Percentiles rank a stretch among this genome's conserved stretches.
These are phyloP conservation scores for Platanthera zijinensis DNA, from an alignment of 106 monocot species.

Conservation along the genomic window DNA sequence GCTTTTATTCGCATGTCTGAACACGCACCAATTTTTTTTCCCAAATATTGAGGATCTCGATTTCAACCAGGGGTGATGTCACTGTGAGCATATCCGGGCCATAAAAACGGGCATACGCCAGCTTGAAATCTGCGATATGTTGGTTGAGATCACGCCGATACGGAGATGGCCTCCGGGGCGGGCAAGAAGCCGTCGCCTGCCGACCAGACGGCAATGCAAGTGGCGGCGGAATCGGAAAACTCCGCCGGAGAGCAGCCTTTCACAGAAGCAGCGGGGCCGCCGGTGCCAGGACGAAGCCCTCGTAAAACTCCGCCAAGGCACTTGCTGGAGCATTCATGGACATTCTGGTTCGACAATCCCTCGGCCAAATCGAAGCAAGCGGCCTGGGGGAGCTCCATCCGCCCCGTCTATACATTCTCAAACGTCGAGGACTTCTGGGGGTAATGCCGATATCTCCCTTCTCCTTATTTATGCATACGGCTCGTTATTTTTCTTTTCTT, in stretches of 20 bases:
- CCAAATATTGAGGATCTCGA: too few species aligned
- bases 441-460: constrained; percentile 3
- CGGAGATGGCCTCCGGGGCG: background rate
- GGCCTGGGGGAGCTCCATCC: constrained; percentile 49
- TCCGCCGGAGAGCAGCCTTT: background rate
- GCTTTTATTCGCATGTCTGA: too few species aligned
- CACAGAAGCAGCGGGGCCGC: background rate
- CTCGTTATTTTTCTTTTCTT: background rate
- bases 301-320: background rate
- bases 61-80: too few species aligned
- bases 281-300: background rate
- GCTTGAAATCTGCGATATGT: too few species aligned
- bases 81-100: too few species aligned
- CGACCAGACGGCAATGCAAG: background rate
- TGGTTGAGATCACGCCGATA: background rate
- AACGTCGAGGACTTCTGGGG: constrained; percentile 63
- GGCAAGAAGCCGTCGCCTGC: background rate
- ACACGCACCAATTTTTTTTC: too few species aligned
- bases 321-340: constrained; percentile 50
- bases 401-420: constrained; percentile 42
- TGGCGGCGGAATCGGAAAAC: background rate
- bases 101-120: too few species aligned
- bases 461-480: background rate
- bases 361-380: constrained; percentile 31
- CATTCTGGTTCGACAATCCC: constrained; percentile 57